Evolutionary conservation across 208 protist species (phyloP).

Genomic region (Borovskyia barvae): DNA sequence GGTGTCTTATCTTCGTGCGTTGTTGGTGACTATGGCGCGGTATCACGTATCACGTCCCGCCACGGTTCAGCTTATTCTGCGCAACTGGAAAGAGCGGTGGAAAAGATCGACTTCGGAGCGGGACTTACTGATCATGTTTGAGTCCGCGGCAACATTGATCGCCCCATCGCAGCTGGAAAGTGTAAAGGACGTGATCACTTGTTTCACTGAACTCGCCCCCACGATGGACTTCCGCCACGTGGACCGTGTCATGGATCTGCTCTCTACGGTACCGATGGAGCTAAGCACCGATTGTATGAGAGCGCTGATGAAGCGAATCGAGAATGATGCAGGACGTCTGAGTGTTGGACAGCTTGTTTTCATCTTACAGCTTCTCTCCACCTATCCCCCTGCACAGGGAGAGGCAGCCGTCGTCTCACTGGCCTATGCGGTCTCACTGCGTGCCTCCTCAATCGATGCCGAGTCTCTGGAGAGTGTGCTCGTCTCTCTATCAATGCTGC

Average conservation of each 20-base stretch:
- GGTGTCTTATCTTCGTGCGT: constrained; percentile 48
- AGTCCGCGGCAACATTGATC: constrained; percentile 33
- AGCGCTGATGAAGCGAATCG: constrained; percentile 58
- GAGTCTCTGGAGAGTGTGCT: constrained; percentile 54
- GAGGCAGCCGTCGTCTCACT: constrained; percentile 68
- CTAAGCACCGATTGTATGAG: constrained; percentile 46
- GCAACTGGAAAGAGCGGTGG: constrained; percentile 19
- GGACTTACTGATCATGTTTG: constrained; percentile 58
- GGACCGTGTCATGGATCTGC: constrained; percentile 57
- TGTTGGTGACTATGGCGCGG: constrained; percentile 61
- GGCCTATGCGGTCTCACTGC: constrained; percentile 58
- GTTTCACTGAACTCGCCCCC: constrained; percentile 31
- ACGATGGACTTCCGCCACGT: constrained; percentile 55
- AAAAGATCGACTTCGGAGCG: constrained; percentile 30
- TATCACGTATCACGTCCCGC: constrained; percentile 45
- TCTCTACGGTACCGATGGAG: constrained; percentile 64
- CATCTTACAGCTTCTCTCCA: constrained; percentile 68
- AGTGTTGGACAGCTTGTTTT: constrained; percentile 49
- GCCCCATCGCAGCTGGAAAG: constrained; percentile 10
- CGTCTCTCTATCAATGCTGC: constrained; percentile 51
- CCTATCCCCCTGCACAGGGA: constrained; percentile 71
- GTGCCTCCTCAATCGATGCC: constrained; percentile 53
- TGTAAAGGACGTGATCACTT: constrained; percentile 15
- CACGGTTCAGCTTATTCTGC: constrained; percentile 32
- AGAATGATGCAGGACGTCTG: constrained; percentile 56